A percentile compares a stretch with the other conserved stretches of the same genome.
These are phyloP conservation scores for Entomortierella lignicola DNA, from an alignment of 192 early-diverging fungal species.

Conservation along the genomic window DNA sequence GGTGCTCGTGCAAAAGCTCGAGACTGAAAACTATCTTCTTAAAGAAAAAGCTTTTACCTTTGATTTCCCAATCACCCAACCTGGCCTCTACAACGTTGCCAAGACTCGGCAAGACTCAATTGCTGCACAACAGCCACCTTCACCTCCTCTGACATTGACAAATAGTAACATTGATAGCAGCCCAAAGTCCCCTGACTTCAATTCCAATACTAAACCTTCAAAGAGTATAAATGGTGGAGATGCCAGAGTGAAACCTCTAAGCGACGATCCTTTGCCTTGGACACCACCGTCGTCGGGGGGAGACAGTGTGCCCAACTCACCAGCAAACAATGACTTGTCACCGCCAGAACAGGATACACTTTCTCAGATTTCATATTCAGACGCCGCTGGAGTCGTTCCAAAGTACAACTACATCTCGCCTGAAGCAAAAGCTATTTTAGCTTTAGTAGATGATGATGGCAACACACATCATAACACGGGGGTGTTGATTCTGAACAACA, in stretches of 20 bases:
- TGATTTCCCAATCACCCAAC: constrained; percentile 59
- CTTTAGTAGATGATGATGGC: constrained; percentile 31
- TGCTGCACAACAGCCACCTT: constrained; percentile 4
- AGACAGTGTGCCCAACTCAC: constrained; percentile 50
- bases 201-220: not conserved
- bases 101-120: not conserved
- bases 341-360: constrained; percentile 27
- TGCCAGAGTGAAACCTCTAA: constrained; percentile 17
- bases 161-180: not conserved
- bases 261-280: constrained; percentile 41
- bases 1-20: constrained; percentile 59
- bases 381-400: constrained; percentile 42
- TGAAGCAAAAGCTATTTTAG: constrained; percentile 33
- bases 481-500: not conserved
- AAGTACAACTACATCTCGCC: constrained; percentile 26
- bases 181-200: not conserved
- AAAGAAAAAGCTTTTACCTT: constrained; percentile 64
- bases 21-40: constrained; percentile 65
- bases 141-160: too few relatives aligned
- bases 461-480: constrained; percentile 8
- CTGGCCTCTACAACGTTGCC: constrained; percentile 50
- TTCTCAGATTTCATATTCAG: constrained; percentile 6
- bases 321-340: constrained; percentile 16
- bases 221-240: not conserved
- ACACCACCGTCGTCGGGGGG: constrained; percentile 44